Evolutionary conservation across 202 grass and related monocot species (phyloP), one percentile per base, ranked within the genome.

Genomic region (Panicum hallii): DNA sequence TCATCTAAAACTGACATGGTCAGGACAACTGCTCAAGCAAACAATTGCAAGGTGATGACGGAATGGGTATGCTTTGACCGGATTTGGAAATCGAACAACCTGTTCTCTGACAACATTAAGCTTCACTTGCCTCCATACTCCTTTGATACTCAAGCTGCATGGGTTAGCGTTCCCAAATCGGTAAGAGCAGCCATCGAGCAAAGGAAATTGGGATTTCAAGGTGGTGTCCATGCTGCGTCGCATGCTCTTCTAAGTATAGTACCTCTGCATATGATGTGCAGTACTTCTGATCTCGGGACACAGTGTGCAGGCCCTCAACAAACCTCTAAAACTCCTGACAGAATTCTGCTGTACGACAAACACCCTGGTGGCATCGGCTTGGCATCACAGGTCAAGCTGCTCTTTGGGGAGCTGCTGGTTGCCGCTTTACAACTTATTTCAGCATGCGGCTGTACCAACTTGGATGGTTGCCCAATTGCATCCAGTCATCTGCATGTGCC

Each of bases 361-460:
- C 86, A 95, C 68, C 88, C 88, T 32, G 93, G 93, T 0, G 86
- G 93, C 72, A 90, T 95, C 43, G 90, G 93, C 62, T 71, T 95
- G 38, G 80, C 93, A 40, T 50, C 75, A 68, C 85, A 95, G 80
- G 86, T 87, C 30, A 70, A 82, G 85, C 38, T 30, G 26, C 88
- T 95, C 34, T 95, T 89, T 44, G 41, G 80, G 26, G 67, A 95
- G 49, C 88, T 92, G 22, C 86, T 95, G 6, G 52, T 63, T 12
- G 88, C 86, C 1, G 90, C 93, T 26, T 61, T 87, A 19, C 86
- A 89, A 48, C 72, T 92, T 61, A 67, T 95, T 15, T 90, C 72
- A 47, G 63, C 85, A 32, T 95, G 93, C 11, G 54, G 67, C 74
- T 90, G 93, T 60, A 23, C 56, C 4, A 58, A 53, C 55, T 32